Conservation (phyloP, 73 alveolate species). For the Stentor coeruleus region DNA sequence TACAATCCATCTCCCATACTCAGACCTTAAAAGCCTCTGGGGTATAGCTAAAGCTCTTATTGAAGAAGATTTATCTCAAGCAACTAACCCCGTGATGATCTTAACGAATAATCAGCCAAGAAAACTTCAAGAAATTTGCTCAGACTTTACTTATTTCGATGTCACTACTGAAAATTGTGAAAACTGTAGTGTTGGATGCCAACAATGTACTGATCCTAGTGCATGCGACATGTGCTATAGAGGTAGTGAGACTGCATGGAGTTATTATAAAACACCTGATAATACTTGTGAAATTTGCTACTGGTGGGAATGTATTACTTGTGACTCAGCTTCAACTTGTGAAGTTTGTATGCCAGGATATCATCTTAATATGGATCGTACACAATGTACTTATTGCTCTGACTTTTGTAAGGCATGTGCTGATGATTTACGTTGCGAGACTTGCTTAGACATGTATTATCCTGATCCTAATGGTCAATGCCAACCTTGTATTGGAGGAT, state of each 20-base stretch:
- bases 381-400: not conserved
- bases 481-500: not conserved
- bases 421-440: not conserved
- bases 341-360: not conserved
- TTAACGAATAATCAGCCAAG: too few relatives aligned
- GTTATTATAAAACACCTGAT: not conserved
- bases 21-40: too few relatives aligned
- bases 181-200: not conserved
- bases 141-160: too few relatives aligned
- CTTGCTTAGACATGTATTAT: not conserved
- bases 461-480: not conserved
- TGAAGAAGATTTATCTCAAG: too few relatives aligned
- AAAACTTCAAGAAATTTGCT: too few relatives aligned
- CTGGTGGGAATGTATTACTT: not conserved
- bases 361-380: too few relatives aligned
- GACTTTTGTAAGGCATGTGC: not conserved
- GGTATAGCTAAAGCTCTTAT: too few relatives aligned
- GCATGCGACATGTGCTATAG: not conserved
- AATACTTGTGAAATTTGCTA: not conserved
- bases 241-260: not conserved
- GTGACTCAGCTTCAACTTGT: not conserved
- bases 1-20: too few relatives aligned
- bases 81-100: too few relatives aligned
- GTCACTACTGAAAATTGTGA: too few relatives aligned
- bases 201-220: not conserved